Base-by-base conservation (phyloP, 306 rosid genomes). In the barrel medic (Medicago truncatula) region DNA sequence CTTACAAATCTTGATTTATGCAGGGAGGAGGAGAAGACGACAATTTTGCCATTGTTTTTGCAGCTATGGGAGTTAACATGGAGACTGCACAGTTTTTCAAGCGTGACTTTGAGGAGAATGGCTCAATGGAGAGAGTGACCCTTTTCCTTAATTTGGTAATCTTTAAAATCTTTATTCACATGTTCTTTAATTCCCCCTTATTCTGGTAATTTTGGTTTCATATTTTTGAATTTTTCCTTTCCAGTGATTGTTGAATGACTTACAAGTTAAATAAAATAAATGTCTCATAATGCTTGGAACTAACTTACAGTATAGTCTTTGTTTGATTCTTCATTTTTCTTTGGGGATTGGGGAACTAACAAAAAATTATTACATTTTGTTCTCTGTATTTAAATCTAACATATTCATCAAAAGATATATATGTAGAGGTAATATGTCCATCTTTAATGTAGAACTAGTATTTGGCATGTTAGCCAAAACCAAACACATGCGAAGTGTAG, bases 21-120 rank as follows among this genome's bases (percentile, higher is more conserved):
- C 89, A 96, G 99, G 90, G 66, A 66, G 85, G 69, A 66, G 85
- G 43, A 28, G 93, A 82, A 83, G 99, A 92, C 28, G 99, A 96
- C 89, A 92, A 96, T 78, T 96, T 96, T 79, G 99, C 99, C 83
- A 96, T 92, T 82, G 99, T 95, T 78, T 96, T 96, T 88, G 99
- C 99, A 14, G 99, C 99, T 80, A 96, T 96, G 99, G 99, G 99
- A 77, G 99, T 96, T 76, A 96, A 96, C 85, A 96, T 96, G 99
- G 99, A 96, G 86, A 89, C 99, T 70, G 99, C 99, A 20, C 99
- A 96, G 85, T 96, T 96, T 81, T 96, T 96, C 73, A 96, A 96
- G 80, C 98, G 99, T 47, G 99, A 96, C 86, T 96, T 96, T 79
- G 99, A 96, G 92, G 99, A 96, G 85, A 92, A 96, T 84, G 99